Base-by-base conservation (phyloP, 257 asterid genomes). In the Ligustrum vulgare region DNA sequence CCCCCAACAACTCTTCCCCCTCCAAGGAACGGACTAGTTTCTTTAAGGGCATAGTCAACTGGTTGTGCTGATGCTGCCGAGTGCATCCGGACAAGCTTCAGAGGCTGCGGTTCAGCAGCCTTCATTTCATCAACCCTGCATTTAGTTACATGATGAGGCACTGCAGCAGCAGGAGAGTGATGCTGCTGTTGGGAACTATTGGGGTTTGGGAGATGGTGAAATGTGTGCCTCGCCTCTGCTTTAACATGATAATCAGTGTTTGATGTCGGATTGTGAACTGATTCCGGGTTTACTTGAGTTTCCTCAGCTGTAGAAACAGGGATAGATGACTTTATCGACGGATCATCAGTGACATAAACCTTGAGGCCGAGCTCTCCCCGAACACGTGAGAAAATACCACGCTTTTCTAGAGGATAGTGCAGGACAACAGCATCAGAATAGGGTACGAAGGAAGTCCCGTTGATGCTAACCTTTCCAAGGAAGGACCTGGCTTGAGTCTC, bases 1-100 rank as follows among this genome's bases (percentile, higher is more conserved):
- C 98, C 97, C 2, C 97, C 97, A 28, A 93, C 93, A 70, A 93
- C 85, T 34, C 87, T 86, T 6, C 96, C 98, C 63, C 98, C 97
- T 28, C 98, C 97, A 31, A 93, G 93, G 67, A 86, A 90, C 2
- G 98, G 97, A 43, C 98, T 91, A 7, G 97, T 93, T 79, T 93
- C 98, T 84, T 93, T 91, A 4, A 93, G 88, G 1, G 97, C 90
- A 76, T 76, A 93, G 64, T 93, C 98, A 33, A 81, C 88, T 0
- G 96, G 96, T 62, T 93, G 98, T 8, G 89, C 80, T 49, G 92
- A 87, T 12, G 97, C 70, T 18, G 79, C 80, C 4, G 97, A 90
- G 79, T 86, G 84, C 92, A 90, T 83, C 8, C 79, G 89, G 22
- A 91, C 90, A 13, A 91, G 91, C 86, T 85, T 89, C 7, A 93